Base-by-base conservation (phyloP, 176 grass and related monocot genomes). In the Guadua angustifolia region DNA sequence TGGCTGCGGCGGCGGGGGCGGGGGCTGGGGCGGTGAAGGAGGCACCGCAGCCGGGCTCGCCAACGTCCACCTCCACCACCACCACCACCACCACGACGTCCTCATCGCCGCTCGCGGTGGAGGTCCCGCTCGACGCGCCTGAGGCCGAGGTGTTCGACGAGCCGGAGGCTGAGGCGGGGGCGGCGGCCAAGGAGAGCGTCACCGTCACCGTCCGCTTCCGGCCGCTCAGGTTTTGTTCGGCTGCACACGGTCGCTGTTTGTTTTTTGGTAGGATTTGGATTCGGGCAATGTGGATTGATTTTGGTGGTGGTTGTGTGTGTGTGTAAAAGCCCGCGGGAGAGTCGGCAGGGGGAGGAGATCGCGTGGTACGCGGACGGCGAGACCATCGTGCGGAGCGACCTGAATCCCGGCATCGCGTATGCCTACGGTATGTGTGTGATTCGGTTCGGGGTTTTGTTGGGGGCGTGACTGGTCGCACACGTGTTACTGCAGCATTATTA, bases 341-440 rank as follows among this genome's bases (percentile, higher is more conserved):
- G 96, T 94, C 93, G 93, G 58, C 97, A 91, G 65, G 97, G 97
- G 58, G 93, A 99, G 90, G 97, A 99, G 86, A 86, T 99, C 17
- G 93, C 97, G 9, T 99, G 97, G 97, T 99, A 99, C 17, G 93
- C 97, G 22, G 97, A 99, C 69, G 93, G 97, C 46, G 97, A 96
- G 77, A 96, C 91, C 0, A 88, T 99, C 26, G 91, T 96, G 62
- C 73, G 97, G 36, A 99, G 91, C 42, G 97, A 99, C 79, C 88
- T 96, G 87, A 90, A 94, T 55, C 89, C 93, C 69, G 89, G 39
- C 33, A 74, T 99, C 64, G 93, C 86, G 47, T 99, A 96, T 84
- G 97, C 93, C n/a, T 99, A 99, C 75, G 97, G 97, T 99, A 92
- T 45, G 89, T 88, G 73, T n/a, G 78, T 60, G n/a, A 29, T 29